Evolutionary conservation across 2,329 filamentous ascomycete genomes (phyloP).

Genomic region (Capronia epimyces): DNA sequence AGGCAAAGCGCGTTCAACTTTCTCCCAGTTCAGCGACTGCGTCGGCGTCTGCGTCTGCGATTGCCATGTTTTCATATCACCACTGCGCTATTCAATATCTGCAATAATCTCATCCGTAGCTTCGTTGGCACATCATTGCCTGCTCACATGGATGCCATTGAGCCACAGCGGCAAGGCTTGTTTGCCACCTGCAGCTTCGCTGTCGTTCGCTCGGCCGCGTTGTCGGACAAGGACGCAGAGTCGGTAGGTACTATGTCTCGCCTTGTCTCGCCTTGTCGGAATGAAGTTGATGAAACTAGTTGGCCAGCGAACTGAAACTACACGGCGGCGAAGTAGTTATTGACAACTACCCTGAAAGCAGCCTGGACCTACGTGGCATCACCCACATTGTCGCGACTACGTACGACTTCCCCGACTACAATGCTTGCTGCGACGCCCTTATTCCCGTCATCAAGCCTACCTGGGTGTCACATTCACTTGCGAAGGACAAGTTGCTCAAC

Average conservation of each 20-base stretch:
- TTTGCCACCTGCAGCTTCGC: constrained; percentile 45
- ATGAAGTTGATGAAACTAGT: constrained; percentile 32
- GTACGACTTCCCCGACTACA: constrained; percentile 87
- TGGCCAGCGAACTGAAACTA: constrained; percentile 43
- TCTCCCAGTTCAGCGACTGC: neutral
- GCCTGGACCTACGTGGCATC: constrained; percentile 30
- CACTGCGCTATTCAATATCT: constrained; percentile 7
- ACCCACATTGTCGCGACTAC: constrained; percentile 68
- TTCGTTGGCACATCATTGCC: constrained; percentile 12
- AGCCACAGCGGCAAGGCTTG: constrained; percentile 27
- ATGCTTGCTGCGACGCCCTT: constrained; percentile 66
- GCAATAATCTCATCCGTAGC: constrained; percentile 16
- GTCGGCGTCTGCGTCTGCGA: too few relatives aligned
- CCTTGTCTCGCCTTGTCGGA: neutral
- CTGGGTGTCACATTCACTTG: constrained; percentile 71
- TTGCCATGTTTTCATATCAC: neutral
- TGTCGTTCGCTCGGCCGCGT: constrained; percentile 41
- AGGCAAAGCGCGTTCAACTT: neutral
- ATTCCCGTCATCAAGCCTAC: constrained; percentile 75
- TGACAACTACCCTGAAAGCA: constrained; percentile 36
- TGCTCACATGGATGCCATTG: constrained; percentile 15
- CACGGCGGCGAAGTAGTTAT: constrained; percentile 47
- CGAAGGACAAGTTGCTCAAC: constrained; percentile 65
- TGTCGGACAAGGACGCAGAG: constrained; percentile 37
- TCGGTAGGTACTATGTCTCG: constrained; percentile 34